Base-by-base conservation (phyloP, 2,329 filamentous ascomycete genomes). In the Leptographium galeiforme region DNA sequence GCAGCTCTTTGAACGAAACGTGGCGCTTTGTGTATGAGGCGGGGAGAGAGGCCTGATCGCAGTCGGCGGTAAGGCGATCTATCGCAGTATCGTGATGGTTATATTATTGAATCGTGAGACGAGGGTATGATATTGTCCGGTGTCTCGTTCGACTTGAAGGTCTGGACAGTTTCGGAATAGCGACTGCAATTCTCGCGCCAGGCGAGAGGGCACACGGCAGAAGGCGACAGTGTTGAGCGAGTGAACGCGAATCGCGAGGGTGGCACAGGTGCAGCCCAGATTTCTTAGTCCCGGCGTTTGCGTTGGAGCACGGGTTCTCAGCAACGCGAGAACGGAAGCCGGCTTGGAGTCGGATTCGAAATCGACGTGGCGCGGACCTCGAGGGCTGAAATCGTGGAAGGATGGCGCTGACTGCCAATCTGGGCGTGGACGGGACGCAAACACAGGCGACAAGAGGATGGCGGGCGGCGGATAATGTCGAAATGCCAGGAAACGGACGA, bases 41-140 rank as follows among this genome's bases (percentile, higher is more conserved):
- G 12, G 25, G 6, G 19, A 32, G 19, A 36, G 36, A 8, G 36
- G 6, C 54, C 62, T 54, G 57, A 59, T 60, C 56, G 56, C 58
- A 25, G 19, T 19, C 18, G 7, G 41, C 18, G 25, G 41, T 18
- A 14, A 19, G 4, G 12, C 5, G 25, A n/a, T 32, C 43, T 45
- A 25, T 18, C 1, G 14, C 6, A 7, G 43, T 16, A 13, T 32
- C 43, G 43, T 45, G 43, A 7, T 32, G 25, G 16, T 45, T 30
- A n/a, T 32, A 45, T 45, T 45, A 45, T 25, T 25, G 14, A 19
- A 36, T 45, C 25, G 19, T 32, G 25, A 32, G 25, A 12, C 11
- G 13, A 32, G 25, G 16, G 36, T 13, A n/a, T 19, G 14, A 45
- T n/a, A 4, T 33, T 19, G 41, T 45, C 12, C 25, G 25, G 12